A percentile compares a stretch with the other conserved stretches of the same genome.
Evolutionary conservation across 1,139 yeast genomes (phyloP).

Genomic region (Lodderomyces theae): DNA sequence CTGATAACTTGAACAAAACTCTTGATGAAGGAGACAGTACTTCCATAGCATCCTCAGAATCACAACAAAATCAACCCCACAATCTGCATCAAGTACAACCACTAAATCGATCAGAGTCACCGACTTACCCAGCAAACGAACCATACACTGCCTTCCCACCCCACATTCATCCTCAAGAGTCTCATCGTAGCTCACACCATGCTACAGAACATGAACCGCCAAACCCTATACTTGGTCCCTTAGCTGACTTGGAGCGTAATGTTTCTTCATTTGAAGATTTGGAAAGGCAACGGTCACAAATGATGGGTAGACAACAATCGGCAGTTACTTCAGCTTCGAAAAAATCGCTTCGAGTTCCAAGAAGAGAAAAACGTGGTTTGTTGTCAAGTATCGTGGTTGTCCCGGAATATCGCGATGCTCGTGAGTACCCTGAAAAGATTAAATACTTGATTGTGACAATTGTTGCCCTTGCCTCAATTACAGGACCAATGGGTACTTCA

Average conservation of each 20-base stretch:
- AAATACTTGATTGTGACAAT: conserved; percentile 59
- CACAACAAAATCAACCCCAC: conserved; percentile 2
- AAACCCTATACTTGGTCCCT: conserved; percentile 11
- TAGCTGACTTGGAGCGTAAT: conserved; percentile 10
- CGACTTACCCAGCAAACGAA: not conserved
- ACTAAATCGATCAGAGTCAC: conserved; percentile 2
- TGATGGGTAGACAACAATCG: not conserved
- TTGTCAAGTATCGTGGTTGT: conserved; percentile 51
- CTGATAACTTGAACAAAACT: not conserved
- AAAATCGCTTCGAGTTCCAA: conserved; percentile 35
- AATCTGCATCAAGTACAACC: conserved; percentile 10
- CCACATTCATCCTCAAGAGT: conserved; percentile 1
- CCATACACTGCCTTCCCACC: conserved; percentile 1
- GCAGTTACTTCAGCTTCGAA: conserved; percentile 11
- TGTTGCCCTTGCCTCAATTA: conserved; percentile 70
- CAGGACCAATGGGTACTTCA: conserved; percentile 93
- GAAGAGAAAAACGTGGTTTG: conserved; percentile 51
- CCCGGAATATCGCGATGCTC: conserved; percentile 74
- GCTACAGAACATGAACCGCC: conserved; percentile 6
- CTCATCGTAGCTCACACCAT: not conserved
- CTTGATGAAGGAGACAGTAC: conserved; percentile 2
- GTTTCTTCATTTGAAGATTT: conserved; percentile 10
- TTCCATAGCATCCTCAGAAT: conserved; percentile 10
- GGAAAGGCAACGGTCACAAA: conserved; percentile 4
- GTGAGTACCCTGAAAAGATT: conserved; percentile 51